Base-by-base conservation (phyloP, 2,329 filamentous ascomycete species). In the Nothopassalora personata region DNA sequence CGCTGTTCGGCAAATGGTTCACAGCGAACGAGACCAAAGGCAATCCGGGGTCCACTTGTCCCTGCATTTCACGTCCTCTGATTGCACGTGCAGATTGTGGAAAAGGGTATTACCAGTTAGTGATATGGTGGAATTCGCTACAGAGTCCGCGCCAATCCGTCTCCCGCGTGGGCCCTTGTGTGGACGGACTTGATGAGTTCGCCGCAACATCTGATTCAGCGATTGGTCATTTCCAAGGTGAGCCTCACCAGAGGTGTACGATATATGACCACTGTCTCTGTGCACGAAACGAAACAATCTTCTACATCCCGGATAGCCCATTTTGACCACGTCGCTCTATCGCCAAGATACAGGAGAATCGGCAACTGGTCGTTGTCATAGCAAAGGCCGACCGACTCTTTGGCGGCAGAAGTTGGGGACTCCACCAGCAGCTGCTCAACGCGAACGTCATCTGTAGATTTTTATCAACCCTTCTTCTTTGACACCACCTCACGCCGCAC, bases 401-500 rank as follows among this genome's bases (percentile, higher is more conserved):
- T 13, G 36, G 36, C 36, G 36, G 36, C 8, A 34, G 33, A 9
- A 8, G 2, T 34, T 8, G 33, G 15, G 15, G 10, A 5, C 36
- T 13, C 36, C 36, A 43, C 36, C 36, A 43, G 15, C 36, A 43
- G 15, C 33, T 34, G 33, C 33, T 34, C 8, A 34, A 13, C 33
- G 33, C 13, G 33, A 34, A 34, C 33, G 33, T 43, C 15, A 15
- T n/a, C 5, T 43, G 11, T 5, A 9, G 36, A 43, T n/a, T 43
- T 43, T 43, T 43, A 6, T 6, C 36, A 43, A n/a, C 36, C 19
- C 53, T 54, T 27, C n/a, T 55, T n/a, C 34, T 39, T 15, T 53
- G 31, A 31, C 28, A 31, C 51, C 34, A 34, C 53, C 53, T 48
- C 36, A 27, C 33, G 19, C 36, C 31, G 18, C 27, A 62, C 61